Percentiles rank a stretch among this genome's conserved stretches.
These are phyloP conservation scores for Microsporum audouinii DNA, from an alignment of 2,329 filamentous ascomycete genomes.

Conservation along the genomic window DNA sequence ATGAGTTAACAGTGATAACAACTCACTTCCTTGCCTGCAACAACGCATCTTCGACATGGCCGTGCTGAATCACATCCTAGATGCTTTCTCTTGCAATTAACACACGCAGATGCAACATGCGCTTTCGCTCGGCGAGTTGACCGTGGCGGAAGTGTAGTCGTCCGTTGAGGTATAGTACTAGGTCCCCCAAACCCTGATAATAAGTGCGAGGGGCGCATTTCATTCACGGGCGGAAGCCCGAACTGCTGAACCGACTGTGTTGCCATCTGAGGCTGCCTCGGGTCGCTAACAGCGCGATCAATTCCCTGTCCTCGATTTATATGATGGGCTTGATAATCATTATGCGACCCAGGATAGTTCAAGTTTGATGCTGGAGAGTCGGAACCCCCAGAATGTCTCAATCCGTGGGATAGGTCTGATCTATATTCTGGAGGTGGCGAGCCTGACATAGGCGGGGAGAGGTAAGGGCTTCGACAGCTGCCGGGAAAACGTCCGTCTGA, in stretches of 20 bases:
- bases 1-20: background rate
- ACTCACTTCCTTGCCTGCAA: conserved; percentile 28
- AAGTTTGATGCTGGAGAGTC: conserved; percentile 12
- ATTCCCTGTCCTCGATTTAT: conserved; percentile 3
- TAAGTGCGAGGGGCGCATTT: conserved; percentile 9
- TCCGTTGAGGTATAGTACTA: conserved; percentile 10
- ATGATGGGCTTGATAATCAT: conserved; percentile 2
- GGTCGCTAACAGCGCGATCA: background rate
- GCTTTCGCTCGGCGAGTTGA: conserved; percentile 27
- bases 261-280: background rate
- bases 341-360: background rate
- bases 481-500: conserved; percentile 15
- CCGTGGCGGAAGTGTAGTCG: conserved; percentile 17
- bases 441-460: conserved; percentile 27
- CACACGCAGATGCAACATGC: conserved; percentile 29
- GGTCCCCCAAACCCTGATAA: conserved; percentile 10
- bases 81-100: conserved; percentile 32
- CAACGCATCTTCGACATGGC: conserved; percentile 28
- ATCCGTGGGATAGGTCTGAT: conserved; percentile 18
- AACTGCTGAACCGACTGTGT: conserved; percentile 8
- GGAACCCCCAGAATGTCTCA: conserved; percentile 20
- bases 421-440: conserved; percentile 22
- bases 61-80: conserved; percentile 27
- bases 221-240: conserved; percentile 7
- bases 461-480: conserved; percentile 22